Evolutionary conservation across 2,329 filamentous ascomycete species (phyloP).

Genomic region (Aspergillus ochraceoroseus): DNA sequence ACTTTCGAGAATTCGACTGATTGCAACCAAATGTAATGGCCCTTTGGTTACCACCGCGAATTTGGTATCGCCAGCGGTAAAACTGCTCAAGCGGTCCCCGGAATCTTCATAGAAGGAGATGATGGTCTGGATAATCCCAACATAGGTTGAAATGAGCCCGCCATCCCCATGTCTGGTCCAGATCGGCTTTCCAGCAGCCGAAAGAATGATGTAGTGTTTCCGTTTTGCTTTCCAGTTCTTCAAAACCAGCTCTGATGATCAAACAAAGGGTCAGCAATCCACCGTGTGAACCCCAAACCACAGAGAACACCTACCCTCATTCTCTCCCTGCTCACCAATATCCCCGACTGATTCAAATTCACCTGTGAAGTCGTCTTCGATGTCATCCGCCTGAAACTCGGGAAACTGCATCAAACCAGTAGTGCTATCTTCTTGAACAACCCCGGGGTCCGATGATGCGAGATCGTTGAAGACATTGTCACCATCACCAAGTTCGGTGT

Average conservation of each 20-base stretch:
- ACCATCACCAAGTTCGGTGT: slow-evolving; percentile 62
- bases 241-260: slow-evolving; percentile 48
- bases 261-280: slow-evolving; percentile 12
- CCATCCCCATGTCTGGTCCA: slow-evolving; percentile 93
- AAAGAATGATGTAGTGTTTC: slow-evolving; percentile 96
- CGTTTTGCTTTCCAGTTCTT: slow-evolving; percentile 81
- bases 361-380: slow-evolving; percentile 62
- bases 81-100: slow-evolving; percentile 71
- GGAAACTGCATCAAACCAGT: slow-evolving; percentile 33
- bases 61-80: slow-evolving; percentile 77
- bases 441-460: slow-evolving; percentile 41
- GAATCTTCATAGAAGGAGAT: slow-evolving; percentile 91
- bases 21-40: slow-evolving; percentile 86
- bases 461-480: slow-evolving; percentile 77
- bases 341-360: slow-evolving; percentile 73
- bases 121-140: slow-evolving; percentile 93
- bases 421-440: slow-evolving; percentile 39
- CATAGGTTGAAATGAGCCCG: slow-evolving; percentile 83
- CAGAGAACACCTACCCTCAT: slow-evolving; percentile 49
- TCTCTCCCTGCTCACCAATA: slow-evolving; percentile 49
- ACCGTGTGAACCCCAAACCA: neutral
- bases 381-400: slow-evolving; percentile 44
- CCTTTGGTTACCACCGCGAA: slow-evolving; percentile 84
- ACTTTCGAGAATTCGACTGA: slow-evolving; percentile 87
- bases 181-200: slow-evolving; percentile 92